Evolutionary conservation across 305 asterid species (phyloP).

Genomic region (Rubia occidens): DNA sequence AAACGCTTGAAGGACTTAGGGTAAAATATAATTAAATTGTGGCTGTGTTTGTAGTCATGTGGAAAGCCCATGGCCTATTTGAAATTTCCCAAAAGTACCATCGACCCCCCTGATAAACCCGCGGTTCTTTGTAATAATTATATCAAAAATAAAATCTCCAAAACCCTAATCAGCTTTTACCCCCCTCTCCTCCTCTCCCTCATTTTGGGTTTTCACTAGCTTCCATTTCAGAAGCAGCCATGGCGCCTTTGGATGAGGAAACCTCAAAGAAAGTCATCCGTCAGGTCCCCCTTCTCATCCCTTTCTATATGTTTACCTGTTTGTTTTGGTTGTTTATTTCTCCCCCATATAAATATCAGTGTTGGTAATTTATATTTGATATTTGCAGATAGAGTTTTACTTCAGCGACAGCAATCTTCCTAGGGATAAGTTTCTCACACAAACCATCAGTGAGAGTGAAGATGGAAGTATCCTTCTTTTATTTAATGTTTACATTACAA

Average conservation of each 20-base stretch:
- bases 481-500: background rate
- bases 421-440: constrained; percentile 56
- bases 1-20: no score
- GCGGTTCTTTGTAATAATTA: background rate
- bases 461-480: constrained; percentile 77
- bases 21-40: no score
- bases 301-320: background rate
- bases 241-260: constrained; percentile 66
- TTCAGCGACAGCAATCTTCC: constrained; percentile 96
- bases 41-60: background rate
- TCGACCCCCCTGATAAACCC: constrained; percentile 4
- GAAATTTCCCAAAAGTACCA: background rate
- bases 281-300: constrained; percentile 38
- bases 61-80: constrained; percentile 1
- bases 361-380: background rate
- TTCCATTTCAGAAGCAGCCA: constrained; percentile 11
- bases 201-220: constrained; percentile 9
- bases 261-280: constrained; percentile 79
- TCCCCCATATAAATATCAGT: background rate
- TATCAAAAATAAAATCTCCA: constrained; percentile 13
- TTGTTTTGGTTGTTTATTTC: background rate
- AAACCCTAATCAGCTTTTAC: constrained; percentile 32
- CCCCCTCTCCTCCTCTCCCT: background rate
- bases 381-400: constrained; percentile 82
- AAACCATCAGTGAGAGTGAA: constrained; percentile 60